Conservation (phyloP, 306 rosid species). For the Prunus mongolica region DNA sequence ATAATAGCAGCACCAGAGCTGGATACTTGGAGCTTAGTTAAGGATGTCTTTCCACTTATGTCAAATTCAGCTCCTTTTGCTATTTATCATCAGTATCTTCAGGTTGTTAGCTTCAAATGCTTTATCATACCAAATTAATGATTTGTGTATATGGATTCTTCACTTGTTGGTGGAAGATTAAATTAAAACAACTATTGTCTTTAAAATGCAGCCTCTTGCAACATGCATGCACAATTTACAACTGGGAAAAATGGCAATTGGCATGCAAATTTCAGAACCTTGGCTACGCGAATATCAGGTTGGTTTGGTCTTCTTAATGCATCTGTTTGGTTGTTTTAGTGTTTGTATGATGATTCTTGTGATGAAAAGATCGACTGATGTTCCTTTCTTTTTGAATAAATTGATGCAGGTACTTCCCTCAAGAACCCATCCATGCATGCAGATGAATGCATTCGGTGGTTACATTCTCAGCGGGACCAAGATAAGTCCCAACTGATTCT, state of each 20-base stretch:
- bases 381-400: not conserved
- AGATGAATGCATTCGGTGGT: conserved; percentile 90
- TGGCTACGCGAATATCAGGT: conserved; percentile 99
- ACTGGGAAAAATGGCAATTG: conserved; percentile 80
- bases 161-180: not conserved
- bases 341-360: not conserved
- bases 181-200: not conserved
- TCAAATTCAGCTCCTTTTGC: conserved; percentile 94
- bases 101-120: conserved; percentile 47
- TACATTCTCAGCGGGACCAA: conserved; percentile 90
- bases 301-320: conserved; percentile 1
- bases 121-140: not conserved
- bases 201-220: conserved; percentile 70
- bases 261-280: conserved; percentile 93
- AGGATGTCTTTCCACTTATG: conserved; percentile 65
- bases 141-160: not conserved
- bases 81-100: conserved; percentile 88
- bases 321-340: not conserved
- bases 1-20: conserved; percentile 82
- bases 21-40: conserved; percentile 66
- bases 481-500: conserved; percentile 43
- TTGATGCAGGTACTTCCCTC: conserved; percentile 82
- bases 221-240: conserved; percentile 92
- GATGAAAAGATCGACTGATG: not conserved
- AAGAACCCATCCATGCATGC: conserved; percentile 92